Base-by-base conservation (phyloP, 345 rosid species). In the Psidium guajava region DNA sequence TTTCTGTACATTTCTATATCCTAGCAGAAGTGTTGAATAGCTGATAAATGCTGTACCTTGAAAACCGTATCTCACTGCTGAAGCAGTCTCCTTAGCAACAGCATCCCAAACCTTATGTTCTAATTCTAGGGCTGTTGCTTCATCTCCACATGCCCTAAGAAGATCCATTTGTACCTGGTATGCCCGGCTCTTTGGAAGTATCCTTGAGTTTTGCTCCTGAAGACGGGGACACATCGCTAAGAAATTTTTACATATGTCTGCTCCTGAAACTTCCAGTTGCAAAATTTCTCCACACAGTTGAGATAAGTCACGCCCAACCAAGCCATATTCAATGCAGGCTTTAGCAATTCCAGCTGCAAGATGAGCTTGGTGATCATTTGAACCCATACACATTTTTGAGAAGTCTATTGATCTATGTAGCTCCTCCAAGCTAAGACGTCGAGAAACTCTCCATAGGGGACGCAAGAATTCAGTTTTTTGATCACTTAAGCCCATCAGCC, bases 91-190 rank as follows among this genome's bases (percentile, higher is more conserved):
- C 88, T 94, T 98, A 84, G 98, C 98, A 87, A 96, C 96, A 86
- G 99, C 98, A 86, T 91, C 91, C 98, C 98, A 96, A 82, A 95
- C 95, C 87, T 91, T 92, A 75, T 88, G 91, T 82, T 97, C 98
- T 90, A 93, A 83, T 85, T 93, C 88, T 83, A 88, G 36, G 51
- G 98, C 98, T 47, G 89, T 86, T 61, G 85, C 83, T 87, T 93
- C 96, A 85, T 94, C 94, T 82, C 91, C 88, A 85, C 98, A 94
- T 77, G 94, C 96, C 84, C 93, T 92, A 87, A 93, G 98, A 88
- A 97, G 96, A 92, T 97, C 99, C 86, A 92, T 94, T 91, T 96
- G 93, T 82, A 94, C 98, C 89, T 96, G 99, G 89, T 95, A 97
- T 28, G 94, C 96, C 77, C 99, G 92, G 82, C 98, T 96, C 89